phyloP scores from a whole-genome alignment of 2,329 filamentous ascomycete species.

The Colletotrichum caudatum region DNA sequence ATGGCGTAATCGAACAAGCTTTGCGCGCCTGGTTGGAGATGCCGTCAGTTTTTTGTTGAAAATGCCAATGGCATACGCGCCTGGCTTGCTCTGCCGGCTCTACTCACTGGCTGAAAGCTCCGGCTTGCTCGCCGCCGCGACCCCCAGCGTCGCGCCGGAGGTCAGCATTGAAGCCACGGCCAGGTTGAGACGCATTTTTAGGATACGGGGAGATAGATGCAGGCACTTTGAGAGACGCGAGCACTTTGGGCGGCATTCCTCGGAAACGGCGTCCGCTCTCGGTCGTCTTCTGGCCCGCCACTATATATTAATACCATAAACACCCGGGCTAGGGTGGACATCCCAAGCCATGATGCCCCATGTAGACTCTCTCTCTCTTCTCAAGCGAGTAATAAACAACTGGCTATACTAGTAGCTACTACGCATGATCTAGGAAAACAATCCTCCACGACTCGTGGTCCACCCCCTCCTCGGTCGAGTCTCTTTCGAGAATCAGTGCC shows the following conservation, averaged over 20 bases:
- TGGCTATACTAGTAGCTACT: too few species aligned
- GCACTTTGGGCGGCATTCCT: not conserved
- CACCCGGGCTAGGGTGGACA: not conserved
- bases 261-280: not conserved
- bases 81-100: not conserved
- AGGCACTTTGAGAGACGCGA: not conserved
- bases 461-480: conserved; percentile 14
- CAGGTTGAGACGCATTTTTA: conserved; percentile 20
- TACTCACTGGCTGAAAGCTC: conserved; percentile 24
- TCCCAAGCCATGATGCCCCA: not conserved
- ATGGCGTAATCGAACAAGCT: conserved; percentile 56
- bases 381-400: not conserved
- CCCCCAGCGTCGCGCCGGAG: conserved; percentile 34
- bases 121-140: conserved; percentile 17
- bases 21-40: conserved; percentile 49
- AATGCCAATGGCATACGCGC: not conserved
- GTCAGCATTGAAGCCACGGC: conserved; percentile 21
- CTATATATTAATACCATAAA: not conserved
- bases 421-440: not conserved
- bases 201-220: not conserved
- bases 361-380: not conserved
- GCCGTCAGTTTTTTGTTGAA: too few species aligned
- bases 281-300: not conserved
- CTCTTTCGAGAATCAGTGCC: conserved; percentile 6
- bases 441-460: not conserved